Conservation (phyloP, 2,329 filamentous ascomycete genomes). For the Microdochium paspali region DNA sequence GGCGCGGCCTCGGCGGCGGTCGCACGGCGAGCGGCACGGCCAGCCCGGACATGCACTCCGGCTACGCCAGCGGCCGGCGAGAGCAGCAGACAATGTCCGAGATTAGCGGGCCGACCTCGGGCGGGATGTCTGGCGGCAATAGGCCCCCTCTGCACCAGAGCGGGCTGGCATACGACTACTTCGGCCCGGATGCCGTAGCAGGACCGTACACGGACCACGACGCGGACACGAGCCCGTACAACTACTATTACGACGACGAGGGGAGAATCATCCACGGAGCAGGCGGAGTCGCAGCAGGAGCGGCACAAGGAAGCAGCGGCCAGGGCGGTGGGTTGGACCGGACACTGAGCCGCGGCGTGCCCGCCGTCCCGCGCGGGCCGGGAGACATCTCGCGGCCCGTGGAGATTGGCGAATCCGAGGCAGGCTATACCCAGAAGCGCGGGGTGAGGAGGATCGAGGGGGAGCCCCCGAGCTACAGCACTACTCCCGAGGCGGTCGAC, state of each 20-base stretch:
- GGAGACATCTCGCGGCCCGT: conserved; percentile 41
- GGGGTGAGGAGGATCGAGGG: background rate
- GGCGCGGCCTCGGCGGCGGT: conserved; percentile 9
- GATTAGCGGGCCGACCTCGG: conserved; percentile 12
- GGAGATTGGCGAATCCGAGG: conserved; percentile 34
- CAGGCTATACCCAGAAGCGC: background rate
- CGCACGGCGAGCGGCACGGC: conserved; percentile 1
- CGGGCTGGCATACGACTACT: conserved; percentile 30
- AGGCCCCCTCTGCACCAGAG: conserved; percentile 12
- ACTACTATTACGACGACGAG: conserved; percentile 6
- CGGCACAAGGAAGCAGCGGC: conserved; percentile 8
- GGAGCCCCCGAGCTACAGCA: background rate
- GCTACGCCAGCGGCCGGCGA: too few relatives aligned
- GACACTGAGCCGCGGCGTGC: conserved; percentile 24
- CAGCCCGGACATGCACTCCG: conserved; percentile 1
- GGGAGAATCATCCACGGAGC: too few relatives aligned
- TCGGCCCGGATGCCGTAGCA: conserved; percentile 29
- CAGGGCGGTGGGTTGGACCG: conserved; percentile 18
- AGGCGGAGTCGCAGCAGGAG: too few relatives aligned
- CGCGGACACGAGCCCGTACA: conserved; percentile 5
- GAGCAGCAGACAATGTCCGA: conserved; percentile 23
- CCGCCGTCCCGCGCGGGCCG: conserved; percentile 33
- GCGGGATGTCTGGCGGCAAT: background rate
- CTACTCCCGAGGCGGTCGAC: background rate
- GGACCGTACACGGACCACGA: conserved; percentile 39